Conservation (phyloP, 2,329 filamentous ascomycete genomes). For the Teratosphaeria destructans region DNA sequence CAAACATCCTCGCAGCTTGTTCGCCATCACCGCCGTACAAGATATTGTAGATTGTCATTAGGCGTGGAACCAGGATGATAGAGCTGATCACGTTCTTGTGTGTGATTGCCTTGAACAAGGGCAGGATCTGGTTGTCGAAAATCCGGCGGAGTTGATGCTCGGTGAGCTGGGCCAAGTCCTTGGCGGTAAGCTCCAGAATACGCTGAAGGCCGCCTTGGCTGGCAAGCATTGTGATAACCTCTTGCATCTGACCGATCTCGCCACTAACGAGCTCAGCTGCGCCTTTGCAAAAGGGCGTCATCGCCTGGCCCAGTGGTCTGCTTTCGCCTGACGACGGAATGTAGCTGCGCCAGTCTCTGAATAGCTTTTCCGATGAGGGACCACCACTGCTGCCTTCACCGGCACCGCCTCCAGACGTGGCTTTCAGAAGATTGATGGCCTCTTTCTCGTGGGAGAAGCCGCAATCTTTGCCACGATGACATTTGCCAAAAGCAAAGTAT, state of each 20-base stretch:
- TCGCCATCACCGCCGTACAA: slow-evolving; percentile 33
- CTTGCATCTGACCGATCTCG: slow-evolving; percentile 12
- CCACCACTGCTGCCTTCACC: background rate
- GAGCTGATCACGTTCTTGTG: slow-evolving; percentile 33
- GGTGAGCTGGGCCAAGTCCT: slow-evolving; percentile 2
- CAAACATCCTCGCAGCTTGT: slow-evolving; percentile 28
- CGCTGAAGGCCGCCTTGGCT: slow-evolving; percentile 13
- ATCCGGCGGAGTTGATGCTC: slow-evolving; percentile 3
- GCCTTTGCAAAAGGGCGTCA: slow-evolving; percentile 11
- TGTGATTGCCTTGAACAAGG: slow-evolving; percentile 33
- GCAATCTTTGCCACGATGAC: slow-evolving; percentile 5
- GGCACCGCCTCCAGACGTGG: background rate
- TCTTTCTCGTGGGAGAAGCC: slow-evolving; percentile 8
- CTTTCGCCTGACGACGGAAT: slow-evolving; percentile 5
- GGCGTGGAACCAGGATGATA: slow-evolving; percentile 28
- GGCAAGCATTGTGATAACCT: slow-evolving; percentile 14
- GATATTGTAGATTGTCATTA: slow-evolving; percentile 36
- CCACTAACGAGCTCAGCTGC: slow-evolving; percentile 10
- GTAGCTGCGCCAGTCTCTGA: slow-evolving; percentile 8
- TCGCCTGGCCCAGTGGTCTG: slow-evolving; percentile 3
- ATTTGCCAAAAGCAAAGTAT: slow-evolving; percentile 1
- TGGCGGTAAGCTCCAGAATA: slow-evolving; percentile 7
- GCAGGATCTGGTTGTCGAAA: slow-evolving; percentile 25
- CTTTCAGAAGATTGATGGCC: background rate
- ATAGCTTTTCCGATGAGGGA: background rate